Evolutionary conservation across 805 yeast genomes (phyloP), one percentile per base, ranked within the genome.

Genomic region (Isabelozyma heimii): DNA sequence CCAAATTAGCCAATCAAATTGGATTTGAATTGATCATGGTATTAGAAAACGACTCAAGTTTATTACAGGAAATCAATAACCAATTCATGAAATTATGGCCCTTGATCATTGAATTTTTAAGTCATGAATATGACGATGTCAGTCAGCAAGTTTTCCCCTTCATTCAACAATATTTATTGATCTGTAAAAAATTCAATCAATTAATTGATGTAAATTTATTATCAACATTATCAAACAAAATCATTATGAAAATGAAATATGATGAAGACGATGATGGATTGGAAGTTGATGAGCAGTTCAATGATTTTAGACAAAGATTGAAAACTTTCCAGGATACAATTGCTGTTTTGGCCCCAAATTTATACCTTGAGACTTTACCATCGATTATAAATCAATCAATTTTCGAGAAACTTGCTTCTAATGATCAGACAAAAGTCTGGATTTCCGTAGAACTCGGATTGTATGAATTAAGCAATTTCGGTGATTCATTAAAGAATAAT

Each of bases 121-220:
- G 82, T 28, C 87, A 90, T 63, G 96, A 86, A 53, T 91, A 85
- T 61, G 98, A 94, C 65, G 97, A 94, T 56, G 85, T 92, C 12
- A 82, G 95, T 1, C 75, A 79, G 37, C 96, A 89, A 64, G 87
- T 90, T 6, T 87, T 92, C 60, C 86, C 94, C 8, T 87, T 90
- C 58, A 72, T 94, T 42, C 81, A 88, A 37, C 87, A 83, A 46
- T 91, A 85, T 62, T 72, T 94, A 52, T 69, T 88, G 9, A 77
- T 85, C 41, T 70, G 91, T 55, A 89, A 83, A 69, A 89, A 82
- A 61, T 72, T 70, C 50, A 66, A 72, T 10, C 58, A 56, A 8
- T 59, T 71, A 42, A 55, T 59, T 42, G 59, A 69, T 9, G 46
- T 58, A 66, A 83, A 83, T 45, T 70, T 91, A 41, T 68, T 91